Evolutionary conservation across 257 asterid species (phyloP).

Genomic region (Plantago major): DNA sequence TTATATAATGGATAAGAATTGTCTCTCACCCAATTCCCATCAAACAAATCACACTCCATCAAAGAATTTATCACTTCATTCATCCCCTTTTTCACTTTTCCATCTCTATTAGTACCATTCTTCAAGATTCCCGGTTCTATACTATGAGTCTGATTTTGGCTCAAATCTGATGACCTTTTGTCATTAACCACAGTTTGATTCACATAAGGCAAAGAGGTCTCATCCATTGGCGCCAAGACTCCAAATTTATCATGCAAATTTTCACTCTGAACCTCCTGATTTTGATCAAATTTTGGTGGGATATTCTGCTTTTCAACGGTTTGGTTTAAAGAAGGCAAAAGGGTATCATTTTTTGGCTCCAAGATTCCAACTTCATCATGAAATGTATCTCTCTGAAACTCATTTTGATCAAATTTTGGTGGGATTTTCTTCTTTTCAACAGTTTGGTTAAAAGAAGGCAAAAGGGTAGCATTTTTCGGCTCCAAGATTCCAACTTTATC

Average conservation of each 20-base stretch:
- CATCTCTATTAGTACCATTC: conserved; percentile 11
- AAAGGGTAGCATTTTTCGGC: too few species aligned
- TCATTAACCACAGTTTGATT: conserved; percentile 10
- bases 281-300: conserved; percentile 4
- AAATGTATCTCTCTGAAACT: too few species aligned
- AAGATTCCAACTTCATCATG: conserved; percentile 22
- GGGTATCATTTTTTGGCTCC: conserved; percentile 19
- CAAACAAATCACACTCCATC: conserved; percentile 60
- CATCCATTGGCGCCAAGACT: too few species aligned
- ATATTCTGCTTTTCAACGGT: conserved; percentile 4
- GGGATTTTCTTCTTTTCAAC: too few species aligned
- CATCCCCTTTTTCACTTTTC: conserved; percentile 20
- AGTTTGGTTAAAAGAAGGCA: too few species aligned
- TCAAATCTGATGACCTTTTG: conserved; percentile 19
- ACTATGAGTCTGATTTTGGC: too few species aligned
- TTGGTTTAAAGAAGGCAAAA: conserved; percentile 19
- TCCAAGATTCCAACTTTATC: conserved; percentile 28
- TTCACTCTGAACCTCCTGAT: too few species aligned
- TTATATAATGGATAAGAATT: conserved; percentile 74
- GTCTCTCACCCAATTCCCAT: conserved; percentile 89
- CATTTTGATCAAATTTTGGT: too few species aligned
- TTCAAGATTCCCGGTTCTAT: too few species aligned
- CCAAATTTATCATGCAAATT: too few species aligned
- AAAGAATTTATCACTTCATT: conserved; percentile 51
- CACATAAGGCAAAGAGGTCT: conserved; percentile 13